Percentiles rank a stretch among this genome's conserved stretches.
Conservation (phyloP, 2,329 filamentous ascomycete species). For the Geosmithia flava region DNA sequence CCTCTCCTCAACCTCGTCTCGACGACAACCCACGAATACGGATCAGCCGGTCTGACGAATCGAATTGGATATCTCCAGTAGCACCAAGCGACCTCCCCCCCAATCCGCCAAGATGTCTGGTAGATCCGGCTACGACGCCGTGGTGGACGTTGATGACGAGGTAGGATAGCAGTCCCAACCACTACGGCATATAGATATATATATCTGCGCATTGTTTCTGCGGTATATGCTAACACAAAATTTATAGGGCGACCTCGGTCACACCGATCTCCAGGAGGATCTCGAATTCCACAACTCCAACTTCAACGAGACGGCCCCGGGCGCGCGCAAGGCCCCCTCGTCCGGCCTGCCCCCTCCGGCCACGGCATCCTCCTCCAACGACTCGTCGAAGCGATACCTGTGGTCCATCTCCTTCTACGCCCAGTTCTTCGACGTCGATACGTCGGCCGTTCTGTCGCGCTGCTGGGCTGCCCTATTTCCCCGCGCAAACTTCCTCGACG, state of each 20-base stretch:
- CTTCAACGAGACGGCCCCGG: conserved; percentile 51
- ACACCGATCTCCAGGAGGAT: conserved; percentile 96
- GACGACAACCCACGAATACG: not conserved
- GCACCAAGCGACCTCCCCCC: not conserved
- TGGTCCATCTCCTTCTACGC: conserved; percentile 92
- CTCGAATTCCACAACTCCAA: conserved; percentile 96
- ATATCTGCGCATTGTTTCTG: too few relatives aligned
- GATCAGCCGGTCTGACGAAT: not conserved
- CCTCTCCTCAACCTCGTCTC: not conserved
- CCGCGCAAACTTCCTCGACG: conserved; percentile 88
- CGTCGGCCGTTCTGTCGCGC: conserved; percentile 72
- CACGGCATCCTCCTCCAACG: conserved; percentile 31
- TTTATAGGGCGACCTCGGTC: conserved; percentile 80
- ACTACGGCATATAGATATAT: too few relatives aligned
- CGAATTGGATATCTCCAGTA: not conserved
- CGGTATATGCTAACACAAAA: not conserved
- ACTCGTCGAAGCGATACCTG: conserved; percentile 68
- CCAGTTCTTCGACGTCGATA: conserved; percentile 98
- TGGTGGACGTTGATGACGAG: conserved; percentile 95
- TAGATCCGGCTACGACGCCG: conserved; percentile 87
- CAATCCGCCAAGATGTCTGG: not conserved
- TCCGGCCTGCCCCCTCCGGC: conserved; percentile 44
- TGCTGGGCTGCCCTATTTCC: conserved; percentile 86
- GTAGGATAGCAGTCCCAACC: conserved; percentile 39
- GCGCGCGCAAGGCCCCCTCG: conserved; percentile 30